phyloP scores from a whole-genome alignment of 495 filamentous ascomycete genomes.

The Hapsidospora chrysogenum region DNA sequence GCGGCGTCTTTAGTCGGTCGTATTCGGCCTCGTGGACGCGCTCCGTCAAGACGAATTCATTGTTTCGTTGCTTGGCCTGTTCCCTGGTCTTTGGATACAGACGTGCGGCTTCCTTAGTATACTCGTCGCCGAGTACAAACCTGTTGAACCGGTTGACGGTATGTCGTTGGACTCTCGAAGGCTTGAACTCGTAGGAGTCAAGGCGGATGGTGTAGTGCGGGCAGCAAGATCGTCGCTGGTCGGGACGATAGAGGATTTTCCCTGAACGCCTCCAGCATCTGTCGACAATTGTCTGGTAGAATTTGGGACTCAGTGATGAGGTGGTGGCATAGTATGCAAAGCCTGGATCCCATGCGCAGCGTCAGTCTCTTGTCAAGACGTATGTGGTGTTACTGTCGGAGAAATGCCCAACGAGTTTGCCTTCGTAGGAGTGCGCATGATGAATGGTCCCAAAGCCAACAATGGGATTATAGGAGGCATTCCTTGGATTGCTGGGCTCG shows the following conservation, averaged over 20 bases:
- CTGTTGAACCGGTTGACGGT: conserved; percentile 82
- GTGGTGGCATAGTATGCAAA: conserved; percentile 69
- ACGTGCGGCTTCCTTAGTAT: conserved; percentile 53
- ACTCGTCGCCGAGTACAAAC: conserved; percentile 63
- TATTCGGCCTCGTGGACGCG: conserved; percentile 55
- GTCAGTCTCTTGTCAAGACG: too few species aligned
- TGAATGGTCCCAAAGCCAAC: too few species aligned
- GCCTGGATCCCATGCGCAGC: too few species aligned
- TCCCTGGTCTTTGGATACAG: conserved; percentile 63
- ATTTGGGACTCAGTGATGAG: conserved; percentile 43
- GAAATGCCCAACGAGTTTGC: too few species aligned
- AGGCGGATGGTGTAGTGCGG: conserved; percentile 91
- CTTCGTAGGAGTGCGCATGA: too few species aligned
- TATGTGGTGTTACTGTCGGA: too few species aligned
- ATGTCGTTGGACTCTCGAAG: conserved; percentile 70
- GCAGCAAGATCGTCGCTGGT: conserved; percentile 69
- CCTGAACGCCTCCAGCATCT: conserved; percentile 80
- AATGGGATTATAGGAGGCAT: too few species aligned
- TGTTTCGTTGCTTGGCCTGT: conserved; percentile 58
- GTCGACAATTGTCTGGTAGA: conserved; percentile 73
- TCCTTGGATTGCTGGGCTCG: too few species aligned
- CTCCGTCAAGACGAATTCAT: conserved; percentile 54
- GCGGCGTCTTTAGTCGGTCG: conserved; percentile 32
- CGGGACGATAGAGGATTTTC: conserved; percentile 82
- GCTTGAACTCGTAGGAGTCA: conserved; percentile 50